phyloP scores from a whole-genome alignment of 139 green algal species.

The Volvox reticuliferus region DNA sequence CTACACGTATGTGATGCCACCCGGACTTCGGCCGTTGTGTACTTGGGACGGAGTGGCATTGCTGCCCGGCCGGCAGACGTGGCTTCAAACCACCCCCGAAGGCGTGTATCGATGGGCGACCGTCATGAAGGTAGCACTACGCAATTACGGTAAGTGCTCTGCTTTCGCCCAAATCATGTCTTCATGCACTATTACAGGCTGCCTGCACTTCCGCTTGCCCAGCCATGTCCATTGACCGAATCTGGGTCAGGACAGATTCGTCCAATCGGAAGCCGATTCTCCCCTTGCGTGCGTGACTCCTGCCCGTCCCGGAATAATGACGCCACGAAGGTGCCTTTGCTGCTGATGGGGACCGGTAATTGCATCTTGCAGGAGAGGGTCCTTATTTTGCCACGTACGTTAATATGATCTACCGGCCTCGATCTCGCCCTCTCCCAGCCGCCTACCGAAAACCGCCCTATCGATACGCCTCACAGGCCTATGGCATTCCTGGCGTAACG shows the following conservation, averaged over 20 bases:
- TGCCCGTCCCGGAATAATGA: no score
- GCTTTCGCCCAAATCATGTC: not conserved
- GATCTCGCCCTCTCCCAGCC: no score
- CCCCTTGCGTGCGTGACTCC: no score
- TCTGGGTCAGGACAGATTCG: no score
- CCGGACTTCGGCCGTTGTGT: not conserved
- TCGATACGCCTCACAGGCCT: constrained; percentile 1
- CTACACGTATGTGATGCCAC: not conserved
- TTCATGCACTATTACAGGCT: not conserved
- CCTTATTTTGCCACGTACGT: not conserved
- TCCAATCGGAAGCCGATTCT: no score
- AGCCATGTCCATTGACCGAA: no score
- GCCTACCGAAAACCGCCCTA: no score
- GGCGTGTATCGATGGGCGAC: constrained; percentile 31
- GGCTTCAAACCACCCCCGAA: not conserved
- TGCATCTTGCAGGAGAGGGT: not conserved
- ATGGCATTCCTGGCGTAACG: constrained; percentile 4
- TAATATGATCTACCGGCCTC: not conserved
- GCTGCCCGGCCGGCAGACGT: constrained; percentile 25
- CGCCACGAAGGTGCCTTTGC: no score
- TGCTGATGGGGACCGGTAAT: not conserved
- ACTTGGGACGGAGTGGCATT: not conserved
- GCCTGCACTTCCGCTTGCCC: no score
- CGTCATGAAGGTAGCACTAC: constrained; percentile 10
- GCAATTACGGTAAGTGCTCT: not conserved